phyloP scores from a whole-genome alignment of 192 early-diverging fungal genomes.

The Backusella psychrophila region DNA sequence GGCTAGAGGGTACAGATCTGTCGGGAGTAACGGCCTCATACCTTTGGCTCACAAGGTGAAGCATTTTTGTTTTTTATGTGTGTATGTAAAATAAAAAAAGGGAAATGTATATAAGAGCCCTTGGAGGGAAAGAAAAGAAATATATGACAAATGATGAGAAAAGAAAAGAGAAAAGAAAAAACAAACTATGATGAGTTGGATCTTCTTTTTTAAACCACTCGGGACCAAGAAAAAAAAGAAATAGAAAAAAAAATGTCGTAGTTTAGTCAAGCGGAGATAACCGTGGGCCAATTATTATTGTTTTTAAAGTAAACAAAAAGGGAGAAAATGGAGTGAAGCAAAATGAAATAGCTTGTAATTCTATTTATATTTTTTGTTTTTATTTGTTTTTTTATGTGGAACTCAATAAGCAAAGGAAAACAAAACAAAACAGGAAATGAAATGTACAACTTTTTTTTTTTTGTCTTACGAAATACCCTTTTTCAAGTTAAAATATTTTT shows the following conservation, averaged over 20 bases:
- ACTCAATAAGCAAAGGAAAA: neutral
- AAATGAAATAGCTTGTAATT: neutral
- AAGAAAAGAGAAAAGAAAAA: neutral
- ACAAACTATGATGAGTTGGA: constrained; percentile 5
- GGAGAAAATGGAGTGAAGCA: neutral
- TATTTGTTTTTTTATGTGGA: neutral
- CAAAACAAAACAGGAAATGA: constrained; percentile 1
- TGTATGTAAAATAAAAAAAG: neutral
- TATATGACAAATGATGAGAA: neutral
- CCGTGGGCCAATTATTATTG: neutral
- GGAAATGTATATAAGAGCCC: too few species aligned
- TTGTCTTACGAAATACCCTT: neutral
- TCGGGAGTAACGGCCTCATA: constrained; percentile 33
- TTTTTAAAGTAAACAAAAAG: neutral
- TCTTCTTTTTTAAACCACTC: constrained; percentile 3
- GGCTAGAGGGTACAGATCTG: constrained; percentile 22
- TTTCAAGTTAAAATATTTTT: neutral
- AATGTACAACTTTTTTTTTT: constrained; percentile 3
- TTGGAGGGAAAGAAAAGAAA: neutral
- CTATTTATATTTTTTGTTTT: neutral
- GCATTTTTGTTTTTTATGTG: neutral
- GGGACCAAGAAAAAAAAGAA: neutral
- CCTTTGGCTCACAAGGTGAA: constrained; percentile 18
- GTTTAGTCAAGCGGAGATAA: neutral
- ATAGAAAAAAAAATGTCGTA: neutral